Evolutionary conservation across 192 early-diverging fungal species (phyloP).

Genomic region (Coemansia sp.): DNA sequence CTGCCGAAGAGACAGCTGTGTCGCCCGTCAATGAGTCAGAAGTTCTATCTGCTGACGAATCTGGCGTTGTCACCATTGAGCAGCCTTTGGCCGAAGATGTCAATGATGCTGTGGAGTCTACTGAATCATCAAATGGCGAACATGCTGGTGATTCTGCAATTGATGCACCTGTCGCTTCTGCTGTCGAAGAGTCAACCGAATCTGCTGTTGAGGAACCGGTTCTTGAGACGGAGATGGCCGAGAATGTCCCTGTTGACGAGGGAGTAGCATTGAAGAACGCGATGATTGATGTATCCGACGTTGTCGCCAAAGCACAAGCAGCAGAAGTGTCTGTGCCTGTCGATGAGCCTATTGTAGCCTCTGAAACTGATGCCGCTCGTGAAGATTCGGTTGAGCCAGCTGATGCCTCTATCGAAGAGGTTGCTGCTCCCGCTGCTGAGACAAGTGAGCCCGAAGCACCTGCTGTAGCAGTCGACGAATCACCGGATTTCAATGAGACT

Average conservation of each 20-base stretch:
- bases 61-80: neutral
- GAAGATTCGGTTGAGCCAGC: conserved; percentile 3
- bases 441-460: neutral
- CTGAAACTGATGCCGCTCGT: neutral
- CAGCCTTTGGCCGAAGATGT: neutral
- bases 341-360: neutral
- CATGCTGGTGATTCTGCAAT: neutral
- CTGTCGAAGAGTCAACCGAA: neutral
- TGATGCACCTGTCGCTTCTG: conserved; percentile 3
- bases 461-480: neutral
- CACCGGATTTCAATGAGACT: neutral
- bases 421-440: neutral
- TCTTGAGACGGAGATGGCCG: too few relatives aligned
- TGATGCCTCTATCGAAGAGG: conserved; percentile 1
- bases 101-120: neutral
- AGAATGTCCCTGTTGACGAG: neutral
- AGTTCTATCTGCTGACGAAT: neutral
- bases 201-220: neutral
- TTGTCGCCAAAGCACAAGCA: too few relatives aligned
- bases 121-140: neutral
- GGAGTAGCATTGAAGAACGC: too few relatives aligned
- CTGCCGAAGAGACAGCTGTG: neutral
- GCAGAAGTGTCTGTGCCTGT: neutral
- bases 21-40: neutral
- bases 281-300: too few relatives aligned